Evolutionary conservation across 352 stramenopile genomes (phyloP), one percentile per base, ranked within the genome.

Genomic region (Globisporangium cystogenes): DNA sequence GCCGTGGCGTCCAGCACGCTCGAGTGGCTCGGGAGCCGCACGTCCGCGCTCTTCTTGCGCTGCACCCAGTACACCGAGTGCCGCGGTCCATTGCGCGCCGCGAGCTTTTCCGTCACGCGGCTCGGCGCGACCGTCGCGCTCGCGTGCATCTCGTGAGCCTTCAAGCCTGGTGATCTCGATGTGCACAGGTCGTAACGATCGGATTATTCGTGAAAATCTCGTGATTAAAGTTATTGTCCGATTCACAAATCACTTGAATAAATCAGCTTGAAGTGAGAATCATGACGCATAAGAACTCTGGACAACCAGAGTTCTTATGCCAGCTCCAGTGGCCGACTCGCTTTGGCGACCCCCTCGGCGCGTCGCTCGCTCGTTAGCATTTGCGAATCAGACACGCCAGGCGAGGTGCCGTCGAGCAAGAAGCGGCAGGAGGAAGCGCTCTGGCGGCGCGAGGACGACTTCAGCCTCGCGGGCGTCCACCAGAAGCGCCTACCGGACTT

Each of bases 31-130:
- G 65, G 56, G 20, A 72, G 29, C n/a, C 65, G 59, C 7, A 43
- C 26, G 20, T 67, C 64, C 29, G 42, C 35, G 23, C 36, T 37
- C 33, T 68, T 70, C 50, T 76, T 78, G 37, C 57, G 59, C 39
- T 88, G 67, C 27, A 92, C 81, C 82, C 79, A 93, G 64, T 93
- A 93, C 44, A 93, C 78, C n/a, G 82, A 87, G 51, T 84, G 76
- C 14, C 79, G 62, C 8, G 76, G 68, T 3, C 82, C 82, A 68
- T 86, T 90, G 24, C 75, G 76, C 36, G 64, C 64, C 15, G 76
- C 76, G 14, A 83, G 57, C 31, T 84, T 67, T 43, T 90, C 76
- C 16, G 64, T 70, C 0, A 82, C 23, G 12, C 62, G 71, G 54
- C 71, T 90, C 36, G 76, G 68, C 14, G 70, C 62, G 48, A 69